Conservation (phyloP, 2,329 filamentous ascomycete species). For the Madurella mycetomatis region DNA sequence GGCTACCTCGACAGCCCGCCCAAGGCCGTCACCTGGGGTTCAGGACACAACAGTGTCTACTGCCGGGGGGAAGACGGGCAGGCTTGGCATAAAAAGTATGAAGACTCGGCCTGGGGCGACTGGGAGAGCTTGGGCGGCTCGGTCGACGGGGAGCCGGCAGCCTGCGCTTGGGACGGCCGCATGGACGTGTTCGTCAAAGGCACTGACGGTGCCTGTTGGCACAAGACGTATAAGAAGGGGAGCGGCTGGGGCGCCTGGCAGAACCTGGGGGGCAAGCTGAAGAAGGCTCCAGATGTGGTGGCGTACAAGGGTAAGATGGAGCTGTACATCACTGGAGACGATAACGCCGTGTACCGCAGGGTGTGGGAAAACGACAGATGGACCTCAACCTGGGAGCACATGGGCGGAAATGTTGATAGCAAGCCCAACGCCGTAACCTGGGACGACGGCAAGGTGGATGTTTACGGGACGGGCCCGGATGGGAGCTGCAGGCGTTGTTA, state of each 20-base stretch:
- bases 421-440: constrained; percentile 19
- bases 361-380: constrained; percentile 18
- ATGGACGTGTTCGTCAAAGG: constrained; percentile 23
- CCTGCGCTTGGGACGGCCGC: constrained; percentile 19
- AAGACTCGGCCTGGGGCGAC: constrained; percentile 16
- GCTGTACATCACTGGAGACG: constrained; percentile 21
- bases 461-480: constrained; percentile 20
- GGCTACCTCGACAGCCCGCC: constrained; percentile 26
- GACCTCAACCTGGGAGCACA: constrained; percentile 27
- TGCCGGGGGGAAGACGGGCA: constrained; percentile 24
- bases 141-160: constrained; percentile 19
- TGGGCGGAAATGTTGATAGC: constrained; percentile 27
- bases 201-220: constrained; percentile 24
- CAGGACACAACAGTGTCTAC: constrained; percentile 27
- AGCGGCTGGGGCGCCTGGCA: constrained; percentile 21
- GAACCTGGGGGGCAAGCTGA: constrained; percentile 24
- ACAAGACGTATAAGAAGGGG: constrained; percentile 20
- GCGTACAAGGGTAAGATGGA: constrained; percentile 21
- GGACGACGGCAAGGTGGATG: constrained; percentile 21
- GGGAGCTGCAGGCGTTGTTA: constrained; percentile 20
- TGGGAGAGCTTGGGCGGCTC: constrained; percentile 23
- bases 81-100: constrained; percentile 22
- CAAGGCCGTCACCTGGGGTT: constrained; percentile 24
- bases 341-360: constrained; percentile 21
- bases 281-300: constrained; percentile 22